Base-by-base conservation (phyloP, 495 filamentous ascomycete species). In the Xylaria nigripes region DNA sequence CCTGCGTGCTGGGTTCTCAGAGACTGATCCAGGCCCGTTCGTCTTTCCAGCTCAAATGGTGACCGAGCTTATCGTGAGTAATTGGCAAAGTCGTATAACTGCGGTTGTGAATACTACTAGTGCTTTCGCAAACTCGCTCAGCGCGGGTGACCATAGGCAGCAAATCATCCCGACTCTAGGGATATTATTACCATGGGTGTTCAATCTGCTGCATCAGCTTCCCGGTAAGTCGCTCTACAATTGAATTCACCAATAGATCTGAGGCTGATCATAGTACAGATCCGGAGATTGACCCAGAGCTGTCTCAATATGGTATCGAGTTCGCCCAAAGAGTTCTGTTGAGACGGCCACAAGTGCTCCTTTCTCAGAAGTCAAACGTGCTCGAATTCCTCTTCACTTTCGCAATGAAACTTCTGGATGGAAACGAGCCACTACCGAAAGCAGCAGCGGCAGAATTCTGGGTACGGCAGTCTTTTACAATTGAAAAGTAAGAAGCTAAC, bases 401-500 rank as follows among this genome's bases (percentile, higher is more conserved):
- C 64, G 80, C 82, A 1, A 76, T 96, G 34, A 75, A 84, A 55
- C 81, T 87, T 32, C 69, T 98, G 18, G 73, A 78, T 34, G 84
- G 83, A 8, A 79, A 76, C 2, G 90, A 96, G 32, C 80, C 86
- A 0, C 74, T 96, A 29, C 87, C 90, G 1, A 92, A 96, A 65
- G 80, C 78, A 34, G 82, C 88, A 4, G 85, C 90, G 0, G 81
- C 83, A 24, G 77, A 83, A 23, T 92, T 96, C 60, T 96, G 91
- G 90, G 82, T 87, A 60, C 64, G 78, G 56, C 52, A 60, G 52
- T 41, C 50, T 42, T n/a, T 58, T 53, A 23, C 19, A 53, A 24
- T 45, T 27, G 16, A 21, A 18, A 21, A 24, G n/a, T 29, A 12
- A 25, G 19, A 21, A 40, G 32, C 51, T 53, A 32, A 53, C 43